phyloP scores from a whole-genome alignment of 2,329 filamentous ascomycete species.

The Diaporthe caulivora region DNA sequence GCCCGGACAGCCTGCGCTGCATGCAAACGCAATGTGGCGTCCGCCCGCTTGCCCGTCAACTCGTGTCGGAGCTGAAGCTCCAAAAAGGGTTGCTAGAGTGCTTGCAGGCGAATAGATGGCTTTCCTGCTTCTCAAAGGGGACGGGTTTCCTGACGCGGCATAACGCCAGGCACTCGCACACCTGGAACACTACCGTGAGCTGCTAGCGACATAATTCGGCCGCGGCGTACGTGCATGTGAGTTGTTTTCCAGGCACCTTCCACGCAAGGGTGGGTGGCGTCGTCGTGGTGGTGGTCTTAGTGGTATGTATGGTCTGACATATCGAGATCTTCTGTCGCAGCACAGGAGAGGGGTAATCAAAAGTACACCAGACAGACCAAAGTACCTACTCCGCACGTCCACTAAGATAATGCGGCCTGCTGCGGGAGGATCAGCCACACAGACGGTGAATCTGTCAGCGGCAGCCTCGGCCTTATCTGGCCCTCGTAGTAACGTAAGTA shows the following conservation, averaged over 20 bases:
- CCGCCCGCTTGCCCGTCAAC: background rate
- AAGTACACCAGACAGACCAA: background rate
- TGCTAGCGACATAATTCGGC: background rate
- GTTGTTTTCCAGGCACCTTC: constrained; percentile 1
- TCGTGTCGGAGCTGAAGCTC: constrained; percentile 1
- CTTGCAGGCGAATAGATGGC: background rate
- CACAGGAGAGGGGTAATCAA: constrained; percentile 2
- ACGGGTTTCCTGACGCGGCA: constrained; percentile 14
- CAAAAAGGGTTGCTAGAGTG: background rate
- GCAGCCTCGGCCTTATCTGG: background rate
- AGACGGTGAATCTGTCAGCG: constrained; percentile 30
- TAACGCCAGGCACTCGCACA: background rate
- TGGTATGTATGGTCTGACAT: constrained; percentile 15
- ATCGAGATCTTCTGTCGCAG: constrained; percentile 23
- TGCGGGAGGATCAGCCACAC: constrained; percentile 19
- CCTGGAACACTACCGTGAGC: background rate
- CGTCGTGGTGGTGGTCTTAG: background rate
- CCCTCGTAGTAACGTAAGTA: background rate
- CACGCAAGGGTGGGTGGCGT: constrained; percentile 5
- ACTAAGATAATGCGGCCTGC: background rate
- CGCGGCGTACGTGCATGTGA: background rate
- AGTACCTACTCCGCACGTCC: no score
- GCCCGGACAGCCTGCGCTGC: background rate
- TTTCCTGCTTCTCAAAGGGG: background rate
- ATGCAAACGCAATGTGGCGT: constrained; percentile 4